Evolutionary conservation across 108 stramenopile genomes (phyloP), one percentile per base, ranked within the genome.

Genomic region (Aurantiochytrium sp.): DNA sequence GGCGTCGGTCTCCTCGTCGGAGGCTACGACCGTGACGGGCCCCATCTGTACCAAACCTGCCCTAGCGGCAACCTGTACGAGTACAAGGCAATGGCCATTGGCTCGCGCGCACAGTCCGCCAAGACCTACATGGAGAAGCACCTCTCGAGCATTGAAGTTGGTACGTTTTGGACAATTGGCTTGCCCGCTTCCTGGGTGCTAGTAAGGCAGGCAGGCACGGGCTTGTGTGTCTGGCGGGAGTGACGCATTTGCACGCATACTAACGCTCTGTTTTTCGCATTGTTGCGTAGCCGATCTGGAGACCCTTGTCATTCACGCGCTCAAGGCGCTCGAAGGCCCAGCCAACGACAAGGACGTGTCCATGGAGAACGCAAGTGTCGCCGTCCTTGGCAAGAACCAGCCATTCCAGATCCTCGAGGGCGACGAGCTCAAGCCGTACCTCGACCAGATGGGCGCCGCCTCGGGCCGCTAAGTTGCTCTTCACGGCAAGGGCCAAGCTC

Each of bases 91-190:
- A 91, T 91, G 54, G 97, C 97, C 86, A 98, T 99, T 92, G 99
- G 99, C 6, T 96, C 99, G 2, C 89, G 99, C 36, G 92, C 93
- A 52, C 99, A 99, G 92, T 92, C 94, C 32, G 98, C 97, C 24
- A 93, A 96, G 90, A 98, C 99, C 6, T 99, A 99, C 90, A 92
- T 99, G 86, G 99, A 99, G 91, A 98, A 98, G 90, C 86, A 93
- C 69, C 90, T 90, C 48, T 89, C 92, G 65, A 53, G 24, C 2
- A 93, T 93, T 55, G 55, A 55, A 48, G 88, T 24, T 42, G 50
- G 81, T 37, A 86, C 45, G 45, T 68, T 86, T 42, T 0, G n/a
- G n/a, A n/a, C n/a, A n/a, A n/a, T n/a, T n/a, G n/a, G n/a, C n/a
- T n/a, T n/a, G n/a, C n/a, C n/a, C n/a, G n/a, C n/a, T n/a, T n/a